phyloP scores from a whole-genome alignment of 2,329 filamentous ascomycete species.

The Clarireedia sp. region DNA sequence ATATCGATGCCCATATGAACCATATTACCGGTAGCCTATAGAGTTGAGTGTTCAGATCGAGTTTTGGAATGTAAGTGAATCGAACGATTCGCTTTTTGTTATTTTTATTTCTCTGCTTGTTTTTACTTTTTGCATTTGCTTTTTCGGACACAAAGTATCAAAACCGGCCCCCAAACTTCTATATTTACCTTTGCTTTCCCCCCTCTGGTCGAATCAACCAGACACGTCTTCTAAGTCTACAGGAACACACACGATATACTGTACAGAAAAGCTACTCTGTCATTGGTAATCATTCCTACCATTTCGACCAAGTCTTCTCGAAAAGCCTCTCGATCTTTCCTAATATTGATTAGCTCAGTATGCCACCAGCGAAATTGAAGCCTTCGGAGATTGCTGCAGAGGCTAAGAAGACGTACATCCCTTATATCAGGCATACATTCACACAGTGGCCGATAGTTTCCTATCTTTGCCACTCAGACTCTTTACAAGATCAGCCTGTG shows the following conservation, averaged over 20 bases:
- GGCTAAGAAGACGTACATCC: slow-evolving; percentile 63
- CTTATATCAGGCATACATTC: slow-evolving; percentile 51
- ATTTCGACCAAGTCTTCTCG: not conserved
- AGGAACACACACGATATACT: too few relatives aligned
- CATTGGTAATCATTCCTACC: too few relatives aligned
- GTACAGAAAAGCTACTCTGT: too few relatives aligned
- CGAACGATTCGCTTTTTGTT: too few relatives aligned
- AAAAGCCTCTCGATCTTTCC: not conserved
- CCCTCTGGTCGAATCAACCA: too few relatives aligned
- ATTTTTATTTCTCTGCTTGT: too few relatives aligned
- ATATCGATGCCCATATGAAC: not conserved
- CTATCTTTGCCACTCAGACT: slow-evolving; percentile 41
- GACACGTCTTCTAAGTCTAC: too few relatives aligned
- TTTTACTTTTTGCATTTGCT: too few relatives aligned
- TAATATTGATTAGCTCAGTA: slow-evolving; percentile 23
- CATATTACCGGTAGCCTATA: not conserved
- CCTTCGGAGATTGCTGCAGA: slow-evolving; percentile 64
- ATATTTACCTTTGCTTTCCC: too few relatives aligned
- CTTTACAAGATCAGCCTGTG: slow-evolving; percentile 31
- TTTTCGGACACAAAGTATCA: too few relatives aligned
- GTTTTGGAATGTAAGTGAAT: not conserved
- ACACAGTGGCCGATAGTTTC: slow-evolving; percentile 50
- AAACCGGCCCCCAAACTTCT: too few relatives aligned
- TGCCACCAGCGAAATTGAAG: slow-evolving; percentile 53
- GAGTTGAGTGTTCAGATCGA: not conserved